Percentiles rank a stretch among this genome's conserved stretches.
Conservation (phyloP, 495 filamentous ascomycete genomes). For the Lophiotrema nucula region DNA sequence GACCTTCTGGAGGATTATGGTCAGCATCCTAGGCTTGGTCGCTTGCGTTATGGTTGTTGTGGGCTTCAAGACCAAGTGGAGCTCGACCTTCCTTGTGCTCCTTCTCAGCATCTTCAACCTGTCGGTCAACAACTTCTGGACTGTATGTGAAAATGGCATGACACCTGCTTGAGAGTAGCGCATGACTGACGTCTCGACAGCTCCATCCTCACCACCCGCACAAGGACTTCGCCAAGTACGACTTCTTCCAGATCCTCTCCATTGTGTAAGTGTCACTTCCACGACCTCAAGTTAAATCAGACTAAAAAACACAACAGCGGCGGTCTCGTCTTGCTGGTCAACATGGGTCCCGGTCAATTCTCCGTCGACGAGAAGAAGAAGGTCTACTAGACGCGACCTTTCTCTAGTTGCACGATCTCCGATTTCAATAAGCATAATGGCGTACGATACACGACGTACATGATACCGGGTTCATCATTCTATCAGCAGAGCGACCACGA, state of each 20-base stretch:
- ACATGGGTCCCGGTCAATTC: constrained; percentile 96
- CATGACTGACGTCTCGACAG: too few species aligned
- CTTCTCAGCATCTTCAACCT: constrained; percentile 96
- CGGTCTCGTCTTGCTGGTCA: constrained; percentile 89
- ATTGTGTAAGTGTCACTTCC: constrained; percentile 69
- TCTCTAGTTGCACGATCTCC: not conserved
- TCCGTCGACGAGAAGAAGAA: constrained; percentile 99
- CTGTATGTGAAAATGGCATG: constrained; percentile 37
- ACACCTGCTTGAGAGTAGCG: not conserved
- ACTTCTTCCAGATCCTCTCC: constrained; percentile 99
- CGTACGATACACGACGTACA: constrained; percentile 25
- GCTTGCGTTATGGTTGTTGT: constrained; percentile 99
- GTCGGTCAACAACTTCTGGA: constrained; percentile 99
- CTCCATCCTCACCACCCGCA: constrained; percentile 97
- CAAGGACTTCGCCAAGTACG: constrained; percentile 99
- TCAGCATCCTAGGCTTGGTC: constrained; percentile 77
- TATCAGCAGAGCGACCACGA: not conserved
- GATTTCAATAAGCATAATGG: constrained; percentile 22
- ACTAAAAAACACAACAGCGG: constrained; percentile 52
- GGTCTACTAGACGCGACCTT: constrained; percentile 68
- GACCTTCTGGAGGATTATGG: constrained; percentile 79
- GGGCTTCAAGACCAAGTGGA: constrained; percentile 99
- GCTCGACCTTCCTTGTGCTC: constrained; percentile 87
- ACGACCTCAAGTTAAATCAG: not conserved
- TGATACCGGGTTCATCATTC: constrained; percentile 15